Conservation (phyloP, 1,284 basidiomycete species). For the Papiliotrema laurentii region DNA sequence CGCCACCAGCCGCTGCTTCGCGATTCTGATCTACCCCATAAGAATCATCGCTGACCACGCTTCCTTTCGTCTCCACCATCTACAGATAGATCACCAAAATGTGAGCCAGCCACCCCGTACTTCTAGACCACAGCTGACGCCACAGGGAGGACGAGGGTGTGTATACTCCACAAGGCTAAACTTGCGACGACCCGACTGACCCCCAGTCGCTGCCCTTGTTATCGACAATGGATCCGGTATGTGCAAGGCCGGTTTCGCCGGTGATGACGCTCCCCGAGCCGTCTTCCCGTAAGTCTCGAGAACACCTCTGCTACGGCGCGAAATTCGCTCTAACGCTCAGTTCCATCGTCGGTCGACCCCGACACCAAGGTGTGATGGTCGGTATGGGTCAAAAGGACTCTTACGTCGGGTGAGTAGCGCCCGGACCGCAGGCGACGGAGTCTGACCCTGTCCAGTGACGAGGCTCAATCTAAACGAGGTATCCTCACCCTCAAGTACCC, state of each 20-base stretch:
- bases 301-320: neutral
- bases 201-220: constrained; percentile 49
- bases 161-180: constrained; percentile 6
- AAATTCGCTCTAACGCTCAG: constrained; percentile 45
- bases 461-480: constrained; percentile 93
- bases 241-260: constrained; percentile 86
- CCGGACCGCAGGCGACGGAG: neutral
- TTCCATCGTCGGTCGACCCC: constrained; percentile 85
- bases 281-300: constrained; percentile 59
- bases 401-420: constrained; percentile 65
- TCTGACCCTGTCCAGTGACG: constrained; percentile 57
- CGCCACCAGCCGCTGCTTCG: too few relatives aligned
- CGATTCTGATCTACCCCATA: too few relatives aligned
- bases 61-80: neutral
- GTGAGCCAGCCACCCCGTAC: constrained; percentile 10
- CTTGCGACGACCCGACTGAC: neutral
- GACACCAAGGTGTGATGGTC: constrained; percentile 90
- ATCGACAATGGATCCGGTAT: constrained; percentile 85
- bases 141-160: constrained; percentile 44
- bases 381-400: constrained; percentile 84
- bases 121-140: constrained; percentile 5
- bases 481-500: constrained; percentile 87
- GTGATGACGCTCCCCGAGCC: constrained; percentile 71
- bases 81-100: constrained; percentile 25
- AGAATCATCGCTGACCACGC: constrained; percentile 3